Evolutionary conservation across 768 basidiomycete species (phyloP), one percentile per base, ranked within the genome.

Genomic region (Podaxis mareebaensis): DNA sequence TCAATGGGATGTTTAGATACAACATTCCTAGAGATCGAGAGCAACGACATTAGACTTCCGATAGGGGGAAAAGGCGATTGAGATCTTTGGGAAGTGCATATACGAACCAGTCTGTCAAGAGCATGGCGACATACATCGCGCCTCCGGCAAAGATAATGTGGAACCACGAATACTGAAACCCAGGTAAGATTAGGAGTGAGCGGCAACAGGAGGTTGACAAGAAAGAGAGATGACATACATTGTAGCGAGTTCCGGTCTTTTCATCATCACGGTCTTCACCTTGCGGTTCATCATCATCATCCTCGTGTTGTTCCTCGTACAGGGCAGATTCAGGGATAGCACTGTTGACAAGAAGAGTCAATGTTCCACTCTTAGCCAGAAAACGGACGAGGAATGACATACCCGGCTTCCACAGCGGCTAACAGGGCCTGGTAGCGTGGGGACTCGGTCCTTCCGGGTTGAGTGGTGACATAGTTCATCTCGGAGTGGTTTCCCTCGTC

Each of bases 381-480:
- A 61, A 60, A 24, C 38, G 44, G 15, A n/a, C 40, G 54, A n/a
- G 3, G 46, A 66, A 55, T 20, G 12, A 72, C 82, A 66, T 73
- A 93, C 91, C 96, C 97, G 42, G 96, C 96, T 72, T 98, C 93
- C 28, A 99, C 95, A 17, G 97, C 97, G 48, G 96, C 96, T 67
- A 97, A 76, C 39, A 99, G 76, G 5, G 97, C 97, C 70, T 98
- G 96, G 72, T 97, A 96, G 39, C 94, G 80, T 4, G 96, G 95
- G 4, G 90, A 85, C 67, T 97, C 94, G 48, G 87, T 93, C 66
- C 89, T 81, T 3, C 86, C 81, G 1, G 96, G 96, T 71, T 97
- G 95, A 10, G 85, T 89, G 56, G 80, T 95, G 10, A 97, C 93
- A 56, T 92, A 77, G 4, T 85, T 84, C 65, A 92, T 74, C 69